These are phyloP conservation scores for Aspergillus sp. DNA, from an alignment of 2,329 filamentous ascomycete species.

Conservation along the genomic window DNA sequence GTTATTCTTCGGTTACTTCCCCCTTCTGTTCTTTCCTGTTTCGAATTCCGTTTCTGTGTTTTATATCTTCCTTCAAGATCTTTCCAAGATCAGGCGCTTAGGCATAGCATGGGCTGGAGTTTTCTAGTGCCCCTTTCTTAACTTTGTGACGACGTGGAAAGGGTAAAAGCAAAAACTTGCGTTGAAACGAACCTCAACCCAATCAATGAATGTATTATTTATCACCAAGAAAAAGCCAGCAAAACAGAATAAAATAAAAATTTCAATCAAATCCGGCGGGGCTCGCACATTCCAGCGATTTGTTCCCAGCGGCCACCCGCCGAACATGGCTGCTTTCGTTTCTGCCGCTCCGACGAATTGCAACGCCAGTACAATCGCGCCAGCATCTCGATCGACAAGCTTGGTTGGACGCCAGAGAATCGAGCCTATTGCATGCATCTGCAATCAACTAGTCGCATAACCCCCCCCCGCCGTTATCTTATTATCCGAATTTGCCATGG, in stretches of 20 bases:
- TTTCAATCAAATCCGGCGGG: no score
- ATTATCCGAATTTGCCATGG: background rate
- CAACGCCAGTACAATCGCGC: background rate
- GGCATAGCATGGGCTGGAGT: slow-evolving; percentile 41
- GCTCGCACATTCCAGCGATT: background rate
- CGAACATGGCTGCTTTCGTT: background rate
- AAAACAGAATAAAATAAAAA: background rate
- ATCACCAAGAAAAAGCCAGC: background rate
- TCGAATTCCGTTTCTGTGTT: slow-evolving; percentile 3
- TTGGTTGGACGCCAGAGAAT: background rate
- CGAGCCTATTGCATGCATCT: background rate
- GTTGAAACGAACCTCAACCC: background rate
- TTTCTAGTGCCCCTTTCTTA: slow-evolving; percentile 19
- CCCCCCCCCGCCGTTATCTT: background rate
- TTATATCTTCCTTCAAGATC: slow-evolving; percentile 15
- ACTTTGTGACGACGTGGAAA: background rate
- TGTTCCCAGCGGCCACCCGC: no score
- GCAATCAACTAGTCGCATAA: background rate
- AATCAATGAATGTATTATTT: background rate
- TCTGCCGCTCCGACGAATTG: background rate
- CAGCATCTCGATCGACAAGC: background rate
- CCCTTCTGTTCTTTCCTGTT: slow-evolving; percentile 7
- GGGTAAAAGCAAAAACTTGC: background rate
- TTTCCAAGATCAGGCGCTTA: slow-evolving; percentile 30
- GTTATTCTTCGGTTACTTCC: slow-evolving; percentile 3